Conservation (phyloP, 2,329 filamentous ascomycete species). For the Orbilia brochopaga region DNA sequence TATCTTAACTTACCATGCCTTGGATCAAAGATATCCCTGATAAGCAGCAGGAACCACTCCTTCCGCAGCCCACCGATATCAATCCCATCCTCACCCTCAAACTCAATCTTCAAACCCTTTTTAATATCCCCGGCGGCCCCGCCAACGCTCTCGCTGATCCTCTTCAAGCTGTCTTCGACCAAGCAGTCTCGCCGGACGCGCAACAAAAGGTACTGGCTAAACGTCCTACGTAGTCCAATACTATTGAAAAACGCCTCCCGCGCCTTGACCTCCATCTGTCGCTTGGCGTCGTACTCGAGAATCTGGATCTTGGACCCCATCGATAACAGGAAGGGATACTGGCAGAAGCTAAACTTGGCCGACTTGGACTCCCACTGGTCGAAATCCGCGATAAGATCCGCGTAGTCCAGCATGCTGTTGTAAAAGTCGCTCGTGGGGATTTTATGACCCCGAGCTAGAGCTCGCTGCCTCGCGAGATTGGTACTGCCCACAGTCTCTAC, state of each 20-base stretch:
- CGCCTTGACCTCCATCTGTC: slow-evolving; percentile 88
- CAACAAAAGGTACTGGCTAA: slow-evolving; percentile 78
- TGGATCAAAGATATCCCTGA: slow-evolving; percentile 88
- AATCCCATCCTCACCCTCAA: slow-evolving; percentile 85
- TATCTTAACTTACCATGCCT: slow-evolving; percentile 71
- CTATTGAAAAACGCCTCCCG: slow-evolving; percentile 90
- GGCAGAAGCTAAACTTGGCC: slow-evolving; percentile 82
- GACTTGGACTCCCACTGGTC: slow-evolving; percentile 81
- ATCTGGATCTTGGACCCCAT: slow-evolving; percentile 93
- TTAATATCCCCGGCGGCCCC: slow-evolving; percentile 82
- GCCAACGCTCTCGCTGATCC: slow-evolving; percentile 83
- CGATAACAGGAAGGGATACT: slow-evolving; percentile 89
- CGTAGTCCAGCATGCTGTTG: slow-evolving; percentile 81
- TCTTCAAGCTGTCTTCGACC: slow-evolving; percentile 83
- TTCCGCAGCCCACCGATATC: slow-evolving; percentile 89
- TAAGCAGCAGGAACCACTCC: slow-evolving; percentile 90
- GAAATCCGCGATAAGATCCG: slow-evolving; percentile 84
- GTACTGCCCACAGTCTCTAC: slow-evolving; percentile 27
- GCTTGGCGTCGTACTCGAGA: slow-evolving; percentile 81
- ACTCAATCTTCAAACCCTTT: slow-evolving; percentile 84
- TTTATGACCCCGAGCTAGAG: slow-evolving; percentile 67
- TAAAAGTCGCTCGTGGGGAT: slow-evolving; percentile 86
- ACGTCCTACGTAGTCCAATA: slow-evolving; percentile 74
- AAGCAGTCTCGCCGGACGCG: slow-evolving; percentile 82
- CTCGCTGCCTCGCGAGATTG: slow-evolving; percentile 57